Percentiles rank a stretch among this genome's conserved stretches.
phyloP scores from a whole-genome alignment of 2,329 filamentous ascomycete species.

The Fusarium continuum region DNA sequence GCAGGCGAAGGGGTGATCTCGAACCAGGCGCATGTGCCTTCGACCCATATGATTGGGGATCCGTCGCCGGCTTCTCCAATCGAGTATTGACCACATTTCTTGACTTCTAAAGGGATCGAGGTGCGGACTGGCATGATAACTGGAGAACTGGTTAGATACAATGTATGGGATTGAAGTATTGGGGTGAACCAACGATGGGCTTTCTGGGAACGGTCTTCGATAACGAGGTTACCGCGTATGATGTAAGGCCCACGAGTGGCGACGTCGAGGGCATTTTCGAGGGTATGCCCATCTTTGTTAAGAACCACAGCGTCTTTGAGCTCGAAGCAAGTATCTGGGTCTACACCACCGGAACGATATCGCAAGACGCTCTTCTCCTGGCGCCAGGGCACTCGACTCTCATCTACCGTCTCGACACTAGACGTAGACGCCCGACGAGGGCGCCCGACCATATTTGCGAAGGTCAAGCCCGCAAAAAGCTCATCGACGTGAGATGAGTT shows the following conservation, averaged over 20 bases:
- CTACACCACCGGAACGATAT: slow-evolving; percentile 36
- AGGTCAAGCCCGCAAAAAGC: slow-evolving; percentile 12
- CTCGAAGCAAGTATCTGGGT: slow-evolving; percentile 68
- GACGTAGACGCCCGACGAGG: slow-evolving; percentile 56
- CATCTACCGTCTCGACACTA: slow-evolving; percentile 55
- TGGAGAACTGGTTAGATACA: slow-evolving; percentile 33
- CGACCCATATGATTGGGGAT: slow-evolving; percentile 70
- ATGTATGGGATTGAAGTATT: not conserved
- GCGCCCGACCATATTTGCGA: slow-evolving; percentile 53
- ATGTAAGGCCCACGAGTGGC: slow-evolving; percentile 68
- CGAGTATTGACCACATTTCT: slow-evolving; percentile 59
- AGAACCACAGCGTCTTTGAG: slow-evolving; percentile 70
- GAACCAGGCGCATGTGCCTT: slow-evolving; percentile 70
- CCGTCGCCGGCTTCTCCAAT: slow-evolving; percentile 62
- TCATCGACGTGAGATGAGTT: slow-evolving; percentile 23
- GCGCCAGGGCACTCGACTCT: slow-evolving; percentile 48
- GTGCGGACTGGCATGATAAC: slow-evolving; percentile 47
- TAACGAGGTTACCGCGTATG: slow-evolving; percentile 67
- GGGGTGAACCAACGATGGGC: slow-evolving; percentile 48
- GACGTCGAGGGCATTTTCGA: slow-evolving; percentile 69
- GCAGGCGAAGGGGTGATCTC: slow-evolving; percentile 67
- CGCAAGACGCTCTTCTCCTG: slow-evolving; percentile 50
- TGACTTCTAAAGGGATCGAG: slow-evolving; percentile 61
- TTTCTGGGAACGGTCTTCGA: slow-evolving; percentile 55
- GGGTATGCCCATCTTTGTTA: slow-evolving; percentile 59